phyloP scores from a whole-genome alignment of 2,329 filamentous ascomycete genomes.

The Parastagonospora nodorum region DNA sequence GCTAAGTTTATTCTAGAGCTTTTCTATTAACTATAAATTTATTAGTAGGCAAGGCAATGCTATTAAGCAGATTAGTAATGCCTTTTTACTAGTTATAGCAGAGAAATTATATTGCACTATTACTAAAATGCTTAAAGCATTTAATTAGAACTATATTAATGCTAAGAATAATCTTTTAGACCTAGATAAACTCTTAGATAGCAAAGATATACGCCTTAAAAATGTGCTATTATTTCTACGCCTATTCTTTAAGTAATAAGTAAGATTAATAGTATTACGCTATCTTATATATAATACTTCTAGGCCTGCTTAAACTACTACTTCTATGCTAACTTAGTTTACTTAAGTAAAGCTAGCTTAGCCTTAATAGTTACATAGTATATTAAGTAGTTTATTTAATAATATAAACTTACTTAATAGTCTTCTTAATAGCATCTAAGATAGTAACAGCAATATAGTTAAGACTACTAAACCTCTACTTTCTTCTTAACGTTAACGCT shows the following conservation, averaged over 20 bases:
- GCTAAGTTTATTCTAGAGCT: constrained; percentile 19
- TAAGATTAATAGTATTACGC: not conserved
- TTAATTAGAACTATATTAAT: constrained; percentile 30
- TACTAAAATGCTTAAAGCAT: constrained; percentile 27
- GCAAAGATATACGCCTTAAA: constrained; percentile 4
- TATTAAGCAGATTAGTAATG: constrained; percentile 28
- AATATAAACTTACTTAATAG: not conserved
- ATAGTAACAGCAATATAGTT: not conserved
- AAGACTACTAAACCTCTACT: not conserved
- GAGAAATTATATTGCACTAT: constrained; percentile 2
- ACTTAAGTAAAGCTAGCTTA: too few relatives aligned
- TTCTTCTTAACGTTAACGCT: not conserved
- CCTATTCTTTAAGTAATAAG: not conserved
- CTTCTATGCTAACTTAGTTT: not conserved
- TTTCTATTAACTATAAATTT: constrained; percentile 17
- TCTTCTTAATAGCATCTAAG: not conserved
- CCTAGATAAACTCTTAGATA: constrained; percentile 10
- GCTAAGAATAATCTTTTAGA: constrained; percentile 29
- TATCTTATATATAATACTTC: not conserved
- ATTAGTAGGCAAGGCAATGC: constrained; percentile 11
- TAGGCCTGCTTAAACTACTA: too few relatives aligned
- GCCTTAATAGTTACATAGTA: not conserved
- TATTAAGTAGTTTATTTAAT: not conserved
- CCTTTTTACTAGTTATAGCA: constrained; percentile 14
- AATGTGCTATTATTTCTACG: not conserved